Evolutionary conservation across 768 basidiomycete species (phyloP).

Genomic region (Agaricus blazei): DNA sequence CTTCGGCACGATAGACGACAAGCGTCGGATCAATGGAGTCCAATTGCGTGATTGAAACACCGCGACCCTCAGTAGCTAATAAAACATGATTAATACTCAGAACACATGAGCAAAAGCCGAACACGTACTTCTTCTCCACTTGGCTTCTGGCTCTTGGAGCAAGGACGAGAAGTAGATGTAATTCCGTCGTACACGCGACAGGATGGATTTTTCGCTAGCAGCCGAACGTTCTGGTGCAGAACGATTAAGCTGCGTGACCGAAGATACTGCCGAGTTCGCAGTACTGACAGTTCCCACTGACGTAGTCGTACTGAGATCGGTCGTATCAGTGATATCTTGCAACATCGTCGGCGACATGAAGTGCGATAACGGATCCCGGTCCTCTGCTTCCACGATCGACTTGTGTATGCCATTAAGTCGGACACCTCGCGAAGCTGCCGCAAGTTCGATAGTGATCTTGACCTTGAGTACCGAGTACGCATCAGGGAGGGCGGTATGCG

Average conservation of each 20-base stretch:
- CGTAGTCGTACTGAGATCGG: slow-evolving; percentile 63
- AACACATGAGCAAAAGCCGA: slow-evolving; percentile 11
- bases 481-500: slow-evolving; percentile 66
- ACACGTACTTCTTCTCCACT: slow-evolving; percentile 83
- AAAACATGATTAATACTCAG: slow-evolving; percentile 7
- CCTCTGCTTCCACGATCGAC: slow-evolving; percentile 57
- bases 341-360: slow-evolving; percentile 58
- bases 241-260: slow-evolving; percentile 23
- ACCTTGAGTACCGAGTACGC: slow-evolving; percentile 81
- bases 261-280: slow-evolving; percentile 32
- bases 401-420: slow-evolving; percentile 85
- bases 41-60: slow-evolving; percentile 92
- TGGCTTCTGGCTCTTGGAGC: slow-evolving; percentile 95
- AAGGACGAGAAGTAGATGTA: slow-evolving; percentile 98
- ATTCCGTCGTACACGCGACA: slow-evolving; percentile 81
- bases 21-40: slow-evolving; percentile 96
- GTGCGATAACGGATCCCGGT: slow-evolving; percentile 59
- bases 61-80: slow-evolving; percentile 75
- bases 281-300: slow-evolving; percentile 51
- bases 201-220: slow-evolving; percentile 76
- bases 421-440: slow-evolving; percentile 69
- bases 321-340: slow-evolving; percentile 68
- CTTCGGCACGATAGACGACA: slow-evolving; percentile 94
- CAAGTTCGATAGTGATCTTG: slow-evolving; percentile 73
- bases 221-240: slow-evolving; percentile 38